Percentiles rank a stretch among this genome's conserved stretches.
These are phyloP conservation scores for Mucor sp. DNA, from an alignment of 371 early-diverging fungal genomes.

Conservation along the genomic window DNA sequence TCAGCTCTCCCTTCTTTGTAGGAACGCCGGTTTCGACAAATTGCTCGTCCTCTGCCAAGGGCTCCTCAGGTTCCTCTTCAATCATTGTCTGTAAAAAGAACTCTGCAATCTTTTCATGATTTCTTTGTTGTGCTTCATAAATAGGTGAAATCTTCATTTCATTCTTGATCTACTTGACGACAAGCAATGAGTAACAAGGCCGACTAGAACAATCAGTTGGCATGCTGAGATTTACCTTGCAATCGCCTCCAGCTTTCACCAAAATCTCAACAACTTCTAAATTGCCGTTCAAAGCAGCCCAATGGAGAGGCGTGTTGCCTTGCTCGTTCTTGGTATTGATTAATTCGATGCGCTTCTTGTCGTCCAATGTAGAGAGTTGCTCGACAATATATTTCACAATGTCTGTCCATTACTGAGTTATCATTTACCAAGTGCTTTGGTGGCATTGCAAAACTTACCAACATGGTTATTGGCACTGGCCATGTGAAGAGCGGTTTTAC, in stretches of 20 bases:
- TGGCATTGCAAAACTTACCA: constrained; percentile 42
- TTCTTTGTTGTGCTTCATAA: constrained; percentile 67
- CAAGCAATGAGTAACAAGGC: background rate
- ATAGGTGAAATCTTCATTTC: constrained; percentile 59
- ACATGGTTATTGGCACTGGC: constrained; percentile 83
- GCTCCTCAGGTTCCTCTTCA: constrained; percentile 55
- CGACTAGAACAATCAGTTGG: background rate
- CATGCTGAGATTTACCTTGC: constrained; percentile 51
- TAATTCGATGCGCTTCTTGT: constrained; percentile 27
- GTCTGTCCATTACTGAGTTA: constrained; percentile 26
- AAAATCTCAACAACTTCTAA: constrained; percentile 64
- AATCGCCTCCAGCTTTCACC: constrained; percentile 61
- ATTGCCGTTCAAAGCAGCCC: constrained; percentile 88
- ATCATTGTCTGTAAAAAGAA: constrained; percentile 62
- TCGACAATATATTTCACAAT: constrained; percentile 59
- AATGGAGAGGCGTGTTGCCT: constrained; percentile 86
- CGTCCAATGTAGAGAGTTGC: constrained; percentile 25
- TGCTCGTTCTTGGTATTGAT: constrained; percentile 67
- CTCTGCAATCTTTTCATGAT: constrained; percentile 67
- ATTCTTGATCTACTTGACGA: constrained; percentile 61
- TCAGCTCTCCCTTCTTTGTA: background rate
- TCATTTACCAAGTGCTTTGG: background rate
- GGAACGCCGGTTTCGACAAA: constrained; percentile 46
- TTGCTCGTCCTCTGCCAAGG: constrained; percentile 51
- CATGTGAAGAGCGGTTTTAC: constrained; percentile 84